Evolutionary conservation across 345 rosid genomes (phyloP), one percentile per base, ranked within the genome.

Genomic region (Salix exigua): DNA sequence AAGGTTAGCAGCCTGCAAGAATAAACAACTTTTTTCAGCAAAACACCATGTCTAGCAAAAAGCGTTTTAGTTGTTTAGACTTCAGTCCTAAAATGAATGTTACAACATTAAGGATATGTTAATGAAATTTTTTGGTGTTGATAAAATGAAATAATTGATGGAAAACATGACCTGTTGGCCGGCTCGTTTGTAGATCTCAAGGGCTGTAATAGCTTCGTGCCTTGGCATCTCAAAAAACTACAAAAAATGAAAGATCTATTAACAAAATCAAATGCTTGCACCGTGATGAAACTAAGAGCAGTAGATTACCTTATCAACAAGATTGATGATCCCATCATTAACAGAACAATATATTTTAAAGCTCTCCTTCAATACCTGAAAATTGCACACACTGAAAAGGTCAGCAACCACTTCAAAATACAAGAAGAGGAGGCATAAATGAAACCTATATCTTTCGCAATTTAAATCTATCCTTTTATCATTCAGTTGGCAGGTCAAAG

Each of bases 151-250:
- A 69, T 28, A 74, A 62, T 33, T 73, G 58, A 78, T 71, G n/a
- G 68, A 78, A 42, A 46, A 66, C 77, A 77, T 84, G 76, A 96
- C 99, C 99, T 96, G 99, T 86, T 82, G 85, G 35, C 97, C 85
- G 5, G 98, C 97, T 75, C 92, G 88, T 82, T 89, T 92, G 87
- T 94, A 94, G 73, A 90, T 82, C 35, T 92, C 97, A 76, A 94
- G 92, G 81, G 96, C 94, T 75, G 72, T 89, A 71, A 92, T 70
- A 64, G 98, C 98, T 87, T 94, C 98, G 72, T 94, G 98, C 69
- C 94, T 91, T 77, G 98, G 96, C 98, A 94, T 94, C 88, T 92
- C 98, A 88, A 94, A 94, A 83, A 94, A 94, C 97, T 96, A 93
- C 84, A 88, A 78, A 11, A 50, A 81, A 66, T 33, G 66, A 78